Evolutionary conservation across 2,329 filamentous ascomycete genomes (phyloP), one percentile per base, ranked within the genome.

Genomic region (Tolypocladium amazonense): DNA sequence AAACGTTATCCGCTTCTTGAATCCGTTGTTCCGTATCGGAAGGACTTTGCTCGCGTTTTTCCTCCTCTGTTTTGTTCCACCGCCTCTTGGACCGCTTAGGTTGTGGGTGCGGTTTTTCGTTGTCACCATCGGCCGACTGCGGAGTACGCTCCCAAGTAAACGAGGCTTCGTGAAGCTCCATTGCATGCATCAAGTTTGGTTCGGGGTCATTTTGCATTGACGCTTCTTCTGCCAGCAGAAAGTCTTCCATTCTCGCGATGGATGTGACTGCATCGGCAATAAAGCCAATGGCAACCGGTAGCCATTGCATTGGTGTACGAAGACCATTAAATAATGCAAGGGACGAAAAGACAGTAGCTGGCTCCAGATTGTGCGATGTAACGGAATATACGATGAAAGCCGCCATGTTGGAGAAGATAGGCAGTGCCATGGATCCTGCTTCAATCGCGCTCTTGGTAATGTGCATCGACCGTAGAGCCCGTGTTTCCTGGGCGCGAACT

Each of bases 381-480:
- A 87, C 74, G 0, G 85, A 87, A 66, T 84, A 88, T 0, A 90
- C 94, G 73, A 97, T 92, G 73, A 97, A 97, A 0, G 93, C 85
- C 43, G 97, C 73, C 91, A 97, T 97, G 1, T 92, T 95, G 0
- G 93, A 92, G 67, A 97, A 97, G 58, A 96, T 89, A 7, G 94
- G 93, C 68, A 96, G 82, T 0, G 90, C 88, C 81, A 96, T 84
- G 68, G 89, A 89, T 56, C 94, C 79, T 15, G 90, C 88, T 72
- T 92, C 88, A 75, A 96, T 91, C 45, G 81, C 90, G 70, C 95
- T 95, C 66, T 92, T 84, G 65, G 95, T 90, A 0, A 89, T 84
- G 33, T 97, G 77, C 55, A 97, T 76, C 18, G 90, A 77, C 71
- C 96, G 92, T 60, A 97, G 91, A 20, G 88, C 84, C 59, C 81